Conservation (phyloP, 1,284 basidiomycete genomes). For the Leccinum angustisporum region DNA sequence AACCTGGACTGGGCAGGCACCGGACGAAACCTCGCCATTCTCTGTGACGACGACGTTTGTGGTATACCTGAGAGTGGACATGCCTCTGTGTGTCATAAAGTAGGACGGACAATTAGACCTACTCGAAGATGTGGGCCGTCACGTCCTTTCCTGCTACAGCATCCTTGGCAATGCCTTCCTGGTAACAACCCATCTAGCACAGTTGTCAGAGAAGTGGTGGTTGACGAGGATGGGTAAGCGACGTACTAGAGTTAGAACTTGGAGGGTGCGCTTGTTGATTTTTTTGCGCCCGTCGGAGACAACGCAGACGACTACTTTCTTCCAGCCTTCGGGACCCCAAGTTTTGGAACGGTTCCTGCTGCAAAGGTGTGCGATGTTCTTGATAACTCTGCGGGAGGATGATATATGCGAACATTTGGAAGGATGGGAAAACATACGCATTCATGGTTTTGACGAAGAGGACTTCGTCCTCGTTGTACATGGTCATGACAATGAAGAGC, state of each 20-base stretch:
- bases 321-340: constrained; percentile 95
- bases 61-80: constrained; percentile 57
- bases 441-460: constrained; percentile 88
- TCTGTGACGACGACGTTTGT: constrained; percentile 79
- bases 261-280: constrained; percentile 85
- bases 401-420: background rate
- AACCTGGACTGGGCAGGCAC: constrained; percentile 86
- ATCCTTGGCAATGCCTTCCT: constrained; percentile 94
- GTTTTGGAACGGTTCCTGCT: constrained; percentile 78
- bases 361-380: constrained; percentile 87
- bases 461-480: constrained; percentile 95
- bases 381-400: constrained; percentile 66
- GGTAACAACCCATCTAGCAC: constrained; percentile 88
- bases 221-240: background rate
- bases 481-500: constrained; percentile 93
- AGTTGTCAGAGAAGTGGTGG: constrained; percentile 5
- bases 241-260: constrained; percentile 71
- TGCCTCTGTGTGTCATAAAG: constrained; percentile 9
- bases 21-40: constrained; percentile 82
- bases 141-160: constrained; percentile 91
- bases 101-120: constrained; percentile 20
- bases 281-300: constrained; percentile 91
- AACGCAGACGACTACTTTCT: constrained; percentile 92
- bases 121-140: constrained; percentile 93
- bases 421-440: constrained; percentile 49